Base-by-base conservation (phyloP, 768 basidiomycete genomes). In the Agaricus subrufescens region DNA sequence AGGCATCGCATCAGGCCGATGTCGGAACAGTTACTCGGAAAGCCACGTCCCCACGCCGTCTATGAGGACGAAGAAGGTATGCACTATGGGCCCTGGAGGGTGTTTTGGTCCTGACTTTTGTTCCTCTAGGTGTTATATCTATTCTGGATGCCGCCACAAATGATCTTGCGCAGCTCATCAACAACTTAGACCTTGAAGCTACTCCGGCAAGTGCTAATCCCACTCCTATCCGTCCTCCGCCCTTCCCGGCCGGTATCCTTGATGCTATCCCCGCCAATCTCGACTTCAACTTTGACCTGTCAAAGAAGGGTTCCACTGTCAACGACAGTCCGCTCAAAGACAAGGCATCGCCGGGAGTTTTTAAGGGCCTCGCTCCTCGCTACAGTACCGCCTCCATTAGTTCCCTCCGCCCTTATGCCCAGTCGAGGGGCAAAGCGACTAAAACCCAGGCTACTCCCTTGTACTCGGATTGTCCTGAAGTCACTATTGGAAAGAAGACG, bases 101-200 rank as follows among this genome's bases (percentile, higher is more conserved):
- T 23, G 7, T 37, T 38, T 34, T 8, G 19, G 34, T 38, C 15
- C 44, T 30, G 38, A 44, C 12, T 59, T 8, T 42, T 42, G n/a
- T 19, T 19, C 6, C 11, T 1, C 31, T 37, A 80, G 89, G 79
- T 58, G 81, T 82, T 12, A 64, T 90, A 1, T 87, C 84, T 0
- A 78, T 89, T 30, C 71, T 91, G n/a, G 86, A 86, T 59, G 87
- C 88, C 0, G 90, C 87, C 0, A 92, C 90, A 1, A 83, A 89
- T 50, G 90, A 92, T 42, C 78, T 93, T 3, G 90, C 87, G 0
- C 81, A 82, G 54, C 72, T 93, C 3, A 89, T 93, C 66, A 88
- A 85, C 59, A 79, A 80, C n/a, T 75, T 93, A n/a, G 87, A 91
- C 60, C 74, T 93, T 3, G 83, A 90, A 64, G 87, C 88, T 3